phyloP scores from a whole-genome alignment of 129 eudicot species.

The Saussurea involucrata region DNA sequence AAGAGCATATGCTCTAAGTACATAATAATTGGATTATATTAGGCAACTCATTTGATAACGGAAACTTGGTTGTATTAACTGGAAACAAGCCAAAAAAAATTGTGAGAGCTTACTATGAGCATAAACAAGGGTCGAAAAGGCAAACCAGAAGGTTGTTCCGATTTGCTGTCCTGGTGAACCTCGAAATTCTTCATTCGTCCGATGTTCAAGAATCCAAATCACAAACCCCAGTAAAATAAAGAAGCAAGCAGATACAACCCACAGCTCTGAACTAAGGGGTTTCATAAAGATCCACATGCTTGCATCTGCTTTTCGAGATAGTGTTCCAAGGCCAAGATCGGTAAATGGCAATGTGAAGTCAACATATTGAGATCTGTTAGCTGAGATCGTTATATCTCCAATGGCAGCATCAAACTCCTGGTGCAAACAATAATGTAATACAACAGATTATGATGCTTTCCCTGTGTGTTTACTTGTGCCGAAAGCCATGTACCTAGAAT shows the following conservation, averaged over 20 bases:
- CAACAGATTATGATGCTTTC: background rate
- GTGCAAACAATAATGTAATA: background rate
- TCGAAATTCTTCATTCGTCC: slow-evolving; percentile 1
- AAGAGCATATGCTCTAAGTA: no score
- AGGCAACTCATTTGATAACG: no score
- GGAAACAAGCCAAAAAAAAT: background rate
- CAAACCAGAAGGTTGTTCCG: slow-evolving; percentile 17
- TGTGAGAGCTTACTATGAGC: slow-evolving; percentile 23
- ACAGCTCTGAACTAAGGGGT: slow-evolving; percentile 21
- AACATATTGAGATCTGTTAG: slow-evolving; percentile 21
- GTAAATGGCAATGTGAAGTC: slow-evolving; percentile 38
- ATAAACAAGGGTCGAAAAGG: slow-evolving; percentile 23
- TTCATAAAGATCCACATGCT: slow-evolving; percentile 24
- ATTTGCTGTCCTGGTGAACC: slow-evolving; percentile 10
- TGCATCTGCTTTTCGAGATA: background rate
- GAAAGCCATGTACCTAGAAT: background rate
- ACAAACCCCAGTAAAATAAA: slow-evolving; percentile 5
- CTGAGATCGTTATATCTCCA: slow-evolving; percentile 33
- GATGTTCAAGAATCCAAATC: slow-evolving; percentile 23
- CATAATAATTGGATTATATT: no score
- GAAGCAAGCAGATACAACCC: slow-evolving; percentile 16
- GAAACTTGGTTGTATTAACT: background rate
- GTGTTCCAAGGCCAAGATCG: slow-evolving; percentile 16
- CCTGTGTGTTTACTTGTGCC: background rate
- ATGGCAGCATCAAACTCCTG: slow-evolving; percentile 9